phyloP scores from a whole-genome alignment of 2,329 filamentous ascomycete species.

The Phaeophleospora eucalypticola region DNA sequence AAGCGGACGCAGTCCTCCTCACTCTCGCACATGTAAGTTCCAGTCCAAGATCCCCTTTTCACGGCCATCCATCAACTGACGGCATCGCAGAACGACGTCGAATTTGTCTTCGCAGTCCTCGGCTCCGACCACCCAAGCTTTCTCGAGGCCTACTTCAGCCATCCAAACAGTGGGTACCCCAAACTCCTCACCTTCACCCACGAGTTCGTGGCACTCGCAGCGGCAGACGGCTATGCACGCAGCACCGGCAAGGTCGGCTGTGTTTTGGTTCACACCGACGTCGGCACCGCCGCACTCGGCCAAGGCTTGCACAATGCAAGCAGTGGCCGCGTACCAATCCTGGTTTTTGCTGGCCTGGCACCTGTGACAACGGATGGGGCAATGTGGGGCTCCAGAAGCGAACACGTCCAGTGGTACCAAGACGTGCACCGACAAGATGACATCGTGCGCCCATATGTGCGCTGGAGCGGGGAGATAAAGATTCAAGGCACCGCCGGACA shows the following conservation, averaged over 20 bases:
- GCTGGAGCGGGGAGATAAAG: conserved; percentile 74
- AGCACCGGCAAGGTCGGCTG: conserved; percentile 65
- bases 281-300: conserved; percentile 72
- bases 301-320: conserved; percentile 74
- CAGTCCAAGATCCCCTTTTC: no score
- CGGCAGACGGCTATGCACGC: conserved; percentile 72
- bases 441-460: conserved; percentile 74
- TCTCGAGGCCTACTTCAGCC: conserved; percentile 68
- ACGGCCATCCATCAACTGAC: no score
- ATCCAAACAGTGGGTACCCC: conserved; percentile 60
- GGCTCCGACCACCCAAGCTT: conserved; percentile 69
- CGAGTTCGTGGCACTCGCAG: conserved; percentile 78
- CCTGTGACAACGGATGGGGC: conserved; percentile 66
- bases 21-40: no score
- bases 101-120: conserved; percentile 58
- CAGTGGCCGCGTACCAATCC: conserved; percentile 63
- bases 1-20: no score
- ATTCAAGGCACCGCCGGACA: conserved; percentile 77
- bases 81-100: conserved; percentile 45
- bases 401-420: conserved; percentile 79
- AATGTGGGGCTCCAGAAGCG: conserved; percentile 64
- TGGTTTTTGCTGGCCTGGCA: conserved; percentile 71
- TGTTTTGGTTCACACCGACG: conserved; percentile 72
- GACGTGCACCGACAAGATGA: conserved; percentile 72
- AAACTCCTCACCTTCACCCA: conserved; percentile 71